Evolutionary conservation across 306 rosid genomes (phyloP).

Genomic region (Senna tora): DNA sequence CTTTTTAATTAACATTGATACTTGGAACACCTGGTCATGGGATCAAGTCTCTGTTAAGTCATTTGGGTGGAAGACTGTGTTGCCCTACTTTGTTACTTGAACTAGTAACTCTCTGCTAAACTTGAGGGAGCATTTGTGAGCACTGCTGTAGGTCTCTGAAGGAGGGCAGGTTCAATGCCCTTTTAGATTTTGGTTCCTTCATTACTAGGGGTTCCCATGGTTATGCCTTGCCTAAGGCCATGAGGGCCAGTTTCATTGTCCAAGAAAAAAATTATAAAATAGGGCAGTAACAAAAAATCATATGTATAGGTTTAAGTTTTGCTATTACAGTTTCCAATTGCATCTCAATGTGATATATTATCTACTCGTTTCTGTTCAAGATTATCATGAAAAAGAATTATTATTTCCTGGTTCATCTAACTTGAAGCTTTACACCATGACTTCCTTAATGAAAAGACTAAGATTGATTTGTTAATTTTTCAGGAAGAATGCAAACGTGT

Average conservation of each 20-base stretch:
- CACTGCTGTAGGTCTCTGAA: background rate
- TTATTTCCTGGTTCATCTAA: conserved; percentile 25
- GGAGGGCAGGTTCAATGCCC: background rate
- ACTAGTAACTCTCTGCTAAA: background rate
- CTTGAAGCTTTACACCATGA: conserved; percentile 18
- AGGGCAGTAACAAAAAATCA: background rate
- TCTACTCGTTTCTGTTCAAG: background rate
- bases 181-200: background rate
- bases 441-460: conserved; percentile 30
- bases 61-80: background rate
- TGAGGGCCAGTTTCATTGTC: background rate
- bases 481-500: conserved; percentile 96
- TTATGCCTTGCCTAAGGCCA: background rate
- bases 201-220: background rate
- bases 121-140: background rate
- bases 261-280: background rate
- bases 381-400: conserved; percentile 23
- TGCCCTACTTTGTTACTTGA: background rate
- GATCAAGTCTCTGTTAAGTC: conserved; percentile 3
- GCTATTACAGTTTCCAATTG: background rate
- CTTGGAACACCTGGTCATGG: conserved; percentile 7
- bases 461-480: conserved; percentile 38
- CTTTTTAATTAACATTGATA: background rate
- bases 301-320: background rate
- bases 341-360: conserved; percentile 5